Evolutionary conservation across 2,329 filamentous ascomycete genomes (phyloP).

Genomic region (Leptodontidium sp.): DNA sequence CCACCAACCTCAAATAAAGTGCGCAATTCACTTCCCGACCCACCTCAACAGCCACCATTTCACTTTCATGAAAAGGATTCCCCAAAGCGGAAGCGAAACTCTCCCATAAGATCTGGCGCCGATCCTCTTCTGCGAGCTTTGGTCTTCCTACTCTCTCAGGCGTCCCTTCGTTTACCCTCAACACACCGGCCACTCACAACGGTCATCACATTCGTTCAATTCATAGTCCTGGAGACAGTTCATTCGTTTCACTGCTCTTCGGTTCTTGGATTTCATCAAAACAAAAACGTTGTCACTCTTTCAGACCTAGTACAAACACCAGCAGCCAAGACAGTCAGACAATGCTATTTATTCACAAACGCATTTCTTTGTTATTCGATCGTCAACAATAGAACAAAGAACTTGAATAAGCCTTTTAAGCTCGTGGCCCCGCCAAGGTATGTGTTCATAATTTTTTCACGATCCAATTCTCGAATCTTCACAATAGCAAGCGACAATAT

Average conservation of each 20-base stretch:
- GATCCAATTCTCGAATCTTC: conserved; percentile 8
- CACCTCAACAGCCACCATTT: conserved; percentile 19
- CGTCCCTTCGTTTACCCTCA: conserved; percentile 16
- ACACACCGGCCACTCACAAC: conserved; percentile 10
- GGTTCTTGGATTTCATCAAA: conserved; percentile 18
- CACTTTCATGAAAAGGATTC: conserved; percentile 24
- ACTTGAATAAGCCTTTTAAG: conserved; percentile 20
- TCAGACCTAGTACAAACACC: conserved; percentile 15
- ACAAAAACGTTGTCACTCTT: conserved; percentile 8
- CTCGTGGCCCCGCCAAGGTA: conserved; percentile 8
- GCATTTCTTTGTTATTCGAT: conserved; percentile 30
- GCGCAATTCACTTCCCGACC: conserved; percentile 21
- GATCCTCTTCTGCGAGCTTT: conserved; percentile 17
- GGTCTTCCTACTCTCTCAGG: conserved; percentile 14
- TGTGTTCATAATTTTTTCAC: conserved; percentile 12
- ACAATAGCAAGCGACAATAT: conserved; percentile 15
- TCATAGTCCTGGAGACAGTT: conserved; percentile 28
- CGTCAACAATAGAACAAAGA: conserved; percentile 34
- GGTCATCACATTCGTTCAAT: conserved; percentile 18
- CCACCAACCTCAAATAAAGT: conserved; percentile 31
- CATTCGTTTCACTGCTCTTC: conserved; percentile 21
- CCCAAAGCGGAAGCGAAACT: conserved; percentile 16
- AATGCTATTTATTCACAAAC: conserved; percentile 36
- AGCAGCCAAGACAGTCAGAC: conserved; percentile 30
- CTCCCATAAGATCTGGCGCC: conserved; percentile 22